These are phyloP conservation scores for Talaromyces islandicus DNA, from an alignment of 2,329 filamentous ascomycete genomes.

Conservation along the genomic window DNA sequence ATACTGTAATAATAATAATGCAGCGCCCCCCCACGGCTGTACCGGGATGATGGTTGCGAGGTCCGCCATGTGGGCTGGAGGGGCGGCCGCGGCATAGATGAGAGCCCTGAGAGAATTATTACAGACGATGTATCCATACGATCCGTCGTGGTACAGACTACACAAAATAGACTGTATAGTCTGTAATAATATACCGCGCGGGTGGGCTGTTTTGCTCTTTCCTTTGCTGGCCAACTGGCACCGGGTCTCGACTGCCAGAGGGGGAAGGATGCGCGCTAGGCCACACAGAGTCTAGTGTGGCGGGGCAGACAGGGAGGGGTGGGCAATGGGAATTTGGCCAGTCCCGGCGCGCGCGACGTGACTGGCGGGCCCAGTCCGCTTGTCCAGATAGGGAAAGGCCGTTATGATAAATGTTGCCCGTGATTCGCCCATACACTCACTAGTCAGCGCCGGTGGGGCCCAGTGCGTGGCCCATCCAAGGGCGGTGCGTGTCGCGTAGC, in stretches of 20 bases:
- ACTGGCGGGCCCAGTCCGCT: neutral
- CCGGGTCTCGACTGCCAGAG: neutral
- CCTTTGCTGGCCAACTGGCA: neutral
- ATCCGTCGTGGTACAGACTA: neutral
- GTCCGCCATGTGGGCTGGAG: conserved; percentile 21
- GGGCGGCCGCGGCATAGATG: conserved; percentile 14
- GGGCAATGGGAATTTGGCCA: neutral
- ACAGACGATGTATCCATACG: neutral
- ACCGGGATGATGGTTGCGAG: conserved; percentile 24
- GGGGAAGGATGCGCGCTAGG: neutral
- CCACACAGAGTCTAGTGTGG: neutral
- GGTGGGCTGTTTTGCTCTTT: neutral
- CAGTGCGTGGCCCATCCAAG: neutral
- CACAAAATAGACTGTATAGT: neutral
- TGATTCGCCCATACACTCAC: neutral
- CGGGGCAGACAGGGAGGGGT: neutral
- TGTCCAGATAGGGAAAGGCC: neutral
- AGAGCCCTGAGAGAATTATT: neutral
- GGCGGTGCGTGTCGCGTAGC: neutral
- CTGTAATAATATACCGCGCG: too few species aligned
- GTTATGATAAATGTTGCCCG: neutral
- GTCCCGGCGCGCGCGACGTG: neutral
- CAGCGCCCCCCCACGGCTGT: conserved; percentile 12
- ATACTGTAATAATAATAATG: neutral
- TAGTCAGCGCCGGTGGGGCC: neutral